Evolutionary conservation across 768 basidiomycete genomes (phyloP).

Genomic region (Suillus fuscotomentosus): DNA sequence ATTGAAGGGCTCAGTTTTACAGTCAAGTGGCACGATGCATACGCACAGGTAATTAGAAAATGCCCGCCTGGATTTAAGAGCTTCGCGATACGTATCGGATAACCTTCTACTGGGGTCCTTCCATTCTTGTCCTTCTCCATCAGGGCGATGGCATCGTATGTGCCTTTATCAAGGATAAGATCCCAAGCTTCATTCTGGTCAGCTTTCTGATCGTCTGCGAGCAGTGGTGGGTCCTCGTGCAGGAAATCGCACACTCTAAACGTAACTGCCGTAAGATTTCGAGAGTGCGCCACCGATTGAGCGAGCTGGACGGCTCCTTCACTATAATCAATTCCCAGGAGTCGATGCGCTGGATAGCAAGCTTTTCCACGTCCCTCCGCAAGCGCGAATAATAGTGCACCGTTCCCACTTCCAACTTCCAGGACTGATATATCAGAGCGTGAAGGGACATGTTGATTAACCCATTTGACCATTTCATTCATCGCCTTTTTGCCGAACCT

Average conservation of each 20-base stretch:
- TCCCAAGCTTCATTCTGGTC: slow-evolving; percentile 51
- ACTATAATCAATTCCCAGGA: slow-evolving; percentile 79
- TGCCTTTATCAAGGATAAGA: slow-evolving; percentile 83
- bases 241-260: slow-evolving; percentile 71
- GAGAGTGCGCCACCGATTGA: slow-evolving; percentile 48
- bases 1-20: not conserved
- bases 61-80: slow-evolving; percentile 64
- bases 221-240: slow-evolving; percentile 43
- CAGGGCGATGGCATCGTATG: slow-evolving; percentile 82
- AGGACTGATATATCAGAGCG: slow-evolving; percentile 50
- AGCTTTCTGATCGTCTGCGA: slow-evolving; percentile 12
- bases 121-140: slow-evolving; percentile 58
- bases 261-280: slow-evolving; percentile 39
- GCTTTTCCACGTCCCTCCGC: slow-evolving; percentile 41
- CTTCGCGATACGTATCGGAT: slow-evolving; percentile 54
- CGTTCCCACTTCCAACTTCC: slow-evolving; percentile 83
- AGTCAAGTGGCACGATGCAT: not conserved
- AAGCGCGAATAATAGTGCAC: slow-evolving; percentile 70
- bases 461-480: slow-evolving; percentile 81
- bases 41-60: slow-evolving; percentile 81
- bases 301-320: slow-evolving; percentile 67
- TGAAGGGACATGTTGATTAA: slow-evolving; percentile 50
- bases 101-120: slow-evolving; percentile 49
- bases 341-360: slow-evolving; percentile 51
- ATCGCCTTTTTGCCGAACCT: slow-evolving; percentile 83